phyloP scores from a whole-genome alignment of 2,329 filamentous ascomycete species.

The Rutstroemia sydowiana region DNA sequence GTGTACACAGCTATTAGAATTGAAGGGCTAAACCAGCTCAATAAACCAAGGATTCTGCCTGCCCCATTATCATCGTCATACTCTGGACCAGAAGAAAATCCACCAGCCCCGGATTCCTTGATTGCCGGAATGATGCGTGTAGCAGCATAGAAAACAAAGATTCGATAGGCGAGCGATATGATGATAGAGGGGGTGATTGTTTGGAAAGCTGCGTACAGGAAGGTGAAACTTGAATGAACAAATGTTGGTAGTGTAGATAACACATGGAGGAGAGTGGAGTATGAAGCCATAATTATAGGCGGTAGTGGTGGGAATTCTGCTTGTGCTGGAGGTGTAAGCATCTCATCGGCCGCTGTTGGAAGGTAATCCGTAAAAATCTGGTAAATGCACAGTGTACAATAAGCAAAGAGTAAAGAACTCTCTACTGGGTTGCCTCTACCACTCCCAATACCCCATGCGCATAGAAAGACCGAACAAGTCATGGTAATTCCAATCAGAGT shows the following conservation, averaged over 20 bases:
- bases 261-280: conserved; percentile 81
- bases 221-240: conserved; percentile 74
- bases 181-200: conserved; percentile 94
- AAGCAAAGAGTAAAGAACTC: conserved; percentile 90
- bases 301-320: conserved; percentile 95
- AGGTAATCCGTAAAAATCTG: conserved; percentile 99
- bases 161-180: conserved; percentile 87
- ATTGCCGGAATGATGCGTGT: conserved; percentile 94
- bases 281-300: conserved; percentile 96
- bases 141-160: conserved; percentile 91
- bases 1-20: conserved; percentile 96
- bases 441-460: conserved; percentile 88
- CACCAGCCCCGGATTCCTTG: conserved; percentile 74
- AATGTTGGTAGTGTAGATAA: conserved; percentile 77
- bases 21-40: conserved; percentile 91
- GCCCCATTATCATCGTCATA: conserved; percentile 81
- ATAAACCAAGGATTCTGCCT: conserved; percentile 68
- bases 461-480: conserved; percentile 86
- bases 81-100: conserved; percentile 75
- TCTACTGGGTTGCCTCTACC: conserved; percentile 93
- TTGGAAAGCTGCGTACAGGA: conserved; percentile 85
- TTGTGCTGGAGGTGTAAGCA: conserved; percentile 49
- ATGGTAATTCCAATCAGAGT: conserved; percentile 88
- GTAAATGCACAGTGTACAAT: conserved; percentile 96
- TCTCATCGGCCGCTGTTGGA: conserved; percentile 55